Evolutionary conservation across 2,329 filamentous ascomycete species (phyloP).

Genomic region (Tricladium varicosporioides): DNA sequence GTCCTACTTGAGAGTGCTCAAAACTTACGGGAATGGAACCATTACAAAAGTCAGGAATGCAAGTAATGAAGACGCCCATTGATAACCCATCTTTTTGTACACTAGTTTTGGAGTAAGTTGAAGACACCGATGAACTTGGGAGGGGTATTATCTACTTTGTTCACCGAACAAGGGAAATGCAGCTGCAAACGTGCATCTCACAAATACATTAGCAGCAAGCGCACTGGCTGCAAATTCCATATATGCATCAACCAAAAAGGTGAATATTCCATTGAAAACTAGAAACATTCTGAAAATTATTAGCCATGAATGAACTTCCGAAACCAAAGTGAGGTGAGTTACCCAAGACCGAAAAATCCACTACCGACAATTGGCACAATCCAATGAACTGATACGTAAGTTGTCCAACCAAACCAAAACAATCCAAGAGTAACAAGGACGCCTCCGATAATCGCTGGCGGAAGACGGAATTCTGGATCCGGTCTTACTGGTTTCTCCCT

Average conservation of each 20-base stretch:
- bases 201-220: slow-evolving; percentile 76
- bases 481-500: slow-evolving; percentile 42
- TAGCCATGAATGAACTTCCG: background rate
- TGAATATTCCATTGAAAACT: slow-evolving; percentile 78
- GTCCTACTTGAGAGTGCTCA: background rate
- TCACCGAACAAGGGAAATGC: slow-evolving; percentile 72
- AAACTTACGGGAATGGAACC: slow-evolving; percentile 53
- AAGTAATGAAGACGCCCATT: slow-evolving; percentile 63
- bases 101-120: slow-evolving; percentile 33
- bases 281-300: slow-evolving; percentile 44
- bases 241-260: slow-evolving; percentile 74
- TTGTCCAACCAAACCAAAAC: slow-evolving; percentile 87
- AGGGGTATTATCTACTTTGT: slow-evolving; percentile 40
- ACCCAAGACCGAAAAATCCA: slow-evolving; percentile 66
- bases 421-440: slow-evolving; percentile 74
- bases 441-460: slow-evolving; percentile 69
- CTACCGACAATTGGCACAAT: slow-evolving; percentile 72
- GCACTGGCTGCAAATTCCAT: slow-evolving; percentile 70
- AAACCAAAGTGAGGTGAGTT: slow-evolving; percentile 36
- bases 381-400: slow-evolving; percentile 70
- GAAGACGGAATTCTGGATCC: slow-evolving; percentile 83
- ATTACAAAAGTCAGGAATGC: slow-evolving; percentile 58
- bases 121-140: background rate
- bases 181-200: slow-evolving; percentile 76
- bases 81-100: slow-evolving; percentile 64